These are phyloP conservation scores for Reutealis trisperma DNA, from an alignment of 345 rosid species.

Conservation along the genomic window DNA sequence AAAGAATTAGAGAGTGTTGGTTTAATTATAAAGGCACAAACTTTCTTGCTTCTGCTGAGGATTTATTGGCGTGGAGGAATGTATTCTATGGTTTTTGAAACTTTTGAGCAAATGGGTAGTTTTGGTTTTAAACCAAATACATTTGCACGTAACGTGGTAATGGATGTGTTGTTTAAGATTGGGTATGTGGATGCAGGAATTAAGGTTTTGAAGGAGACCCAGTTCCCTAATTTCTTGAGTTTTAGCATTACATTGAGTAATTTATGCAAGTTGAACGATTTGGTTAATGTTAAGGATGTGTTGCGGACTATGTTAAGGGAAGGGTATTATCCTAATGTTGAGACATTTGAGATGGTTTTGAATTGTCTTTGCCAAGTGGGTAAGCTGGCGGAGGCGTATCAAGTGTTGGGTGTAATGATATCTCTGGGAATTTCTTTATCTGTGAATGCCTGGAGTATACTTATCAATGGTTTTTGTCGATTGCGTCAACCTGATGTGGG, in stretches of 20 bases:
- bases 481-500: constrained; percentile 48
- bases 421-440: constrained; percentile 51
- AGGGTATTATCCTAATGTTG: constrained; percentile 60
- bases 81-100: constrained; percentile 52
- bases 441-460: constrained; percentile 51
- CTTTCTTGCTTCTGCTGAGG: constrained; percentile 59
- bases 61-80: constrained; percentile 70
- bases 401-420: constrained; percentile 55
- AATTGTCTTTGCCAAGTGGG: constrained; percentile 49
- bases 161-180: constrained; percentile 58
- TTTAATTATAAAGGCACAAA: constrained; percentile 44
- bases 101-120: constrained; percentile 45
- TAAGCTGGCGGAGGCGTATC: constrained; percentile 41
- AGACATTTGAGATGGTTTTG: constrained; percentile 55
- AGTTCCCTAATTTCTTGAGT: constrained; percentile 53
- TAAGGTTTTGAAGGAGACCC: constrained; percentile 40
- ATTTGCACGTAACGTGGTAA: constrained; percentile 57
- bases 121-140: constrained; percentile 59
- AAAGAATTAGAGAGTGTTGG: constrained; percentile 46
- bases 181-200: constrained; percentile 43
- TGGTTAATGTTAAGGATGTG: constrained; percentile 36
- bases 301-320: constrained; percentile 48
- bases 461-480: constrained; percentile 51
- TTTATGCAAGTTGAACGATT: constrained; percentile 51
- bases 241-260: constrained; percentile 61